Evolutionary conservation across 441 rosid genomes (phyloP), one percentile per base, ranked within the genome.

Genomic region (Euphorbia schlechtendalii): DNA sequence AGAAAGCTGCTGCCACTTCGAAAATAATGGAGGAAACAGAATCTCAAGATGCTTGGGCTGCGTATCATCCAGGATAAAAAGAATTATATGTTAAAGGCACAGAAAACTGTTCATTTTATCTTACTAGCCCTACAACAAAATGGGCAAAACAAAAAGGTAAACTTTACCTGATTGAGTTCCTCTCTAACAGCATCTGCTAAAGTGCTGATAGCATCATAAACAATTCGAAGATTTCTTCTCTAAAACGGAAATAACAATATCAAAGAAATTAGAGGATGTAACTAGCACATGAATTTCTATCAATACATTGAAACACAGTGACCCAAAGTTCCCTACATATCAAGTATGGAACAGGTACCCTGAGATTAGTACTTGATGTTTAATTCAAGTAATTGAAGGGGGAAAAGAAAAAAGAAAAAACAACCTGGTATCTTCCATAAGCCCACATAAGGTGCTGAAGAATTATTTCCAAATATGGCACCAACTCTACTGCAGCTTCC

Each of bases 131-230:
- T 18, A 18, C 38, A 18, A 2, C 15, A 57, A 32, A 57, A 57
- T 13, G 13, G 53, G 51, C 25, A 40, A 62, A 20, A 30, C 34
- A 10, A 9, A 62, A 55, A 46, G 8, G 20, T 45, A 18, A 40
- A 21, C 34, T 20, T 0, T 80, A 95, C 99, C 95, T 84, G 82
- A 76, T 95, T 87, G 74, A 95, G 77, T 65, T 88, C 86, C 40
- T 69, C 82, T 78, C 96, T 95, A 68, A 95, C 99, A 46, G 93
- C 95, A 72, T 95, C 98, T 63, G 98, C 98, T 70, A 95, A 85
- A 64, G 99, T 95, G 79, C 97, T 98, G 75, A 95, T 92, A 56
- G 99, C 98, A 82, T 95, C 99, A 79, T 90, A 95, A 36, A 92
- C 93, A 63, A 92, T 92, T 82, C 99, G 84, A 63, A 95, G 90